These are phyloP conservation scores for Linnemannia elongata DNA, from an alignment of 192 early-diverging fungal genomes.

Conservation along the genomic window DNA sequence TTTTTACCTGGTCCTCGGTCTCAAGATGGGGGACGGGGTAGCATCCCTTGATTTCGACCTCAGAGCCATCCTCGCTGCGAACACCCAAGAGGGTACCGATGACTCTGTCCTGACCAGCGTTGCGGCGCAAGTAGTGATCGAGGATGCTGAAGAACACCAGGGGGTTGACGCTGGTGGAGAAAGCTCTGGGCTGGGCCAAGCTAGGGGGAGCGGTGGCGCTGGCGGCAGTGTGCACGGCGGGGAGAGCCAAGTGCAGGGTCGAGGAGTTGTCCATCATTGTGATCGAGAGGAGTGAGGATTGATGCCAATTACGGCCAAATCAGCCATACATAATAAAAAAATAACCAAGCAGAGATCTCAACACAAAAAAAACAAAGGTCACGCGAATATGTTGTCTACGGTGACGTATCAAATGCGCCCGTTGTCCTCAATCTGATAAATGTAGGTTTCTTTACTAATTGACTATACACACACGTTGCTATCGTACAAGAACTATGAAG, in stretches of 20 bases:
- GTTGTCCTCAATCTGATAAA: neutral
- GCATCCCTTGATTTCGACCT: slow-evolving; percentile 91
- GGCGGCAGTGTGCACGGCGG: slow-evolving; percentile 53
- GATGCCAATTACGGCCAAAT: slow-evolving; percentile 1
- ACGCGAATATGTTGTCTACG: neutral
- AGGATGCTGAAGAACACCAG: slow-evolving; percentile 93
- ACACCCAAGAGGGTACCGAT: slow-evolving; percentile 94
- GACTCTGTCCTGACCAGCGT: slow-evolving; percentile 85
- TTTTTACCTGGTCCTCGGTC: slow-evolving; percentile 73
- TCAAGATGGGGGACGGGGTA: slow-evolving; percentile 88
- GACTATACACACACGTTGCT: neutral
- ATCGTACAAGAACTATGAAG: slow-evolving; percentile 36
- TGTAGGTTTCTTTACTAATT: too few species aligned
- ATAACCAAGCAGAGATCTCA: slow-evolving; percentile 10
- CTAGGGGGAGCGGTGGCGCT: slow-evolving; percentile 42
- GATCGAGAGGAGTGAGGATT: slow-evolving; percentile 16
- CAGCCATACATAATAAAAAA: slow-evolving; percentile 7
- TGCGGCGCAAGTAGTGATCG: slow-evolving; percentile 91
- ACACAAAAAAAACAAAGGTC: slow-evolving; percentile 18
- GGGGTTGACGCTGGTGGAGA: slow-evolving; percentile 77
- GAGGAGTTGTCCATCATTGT: slow-evolving; percentile 53
- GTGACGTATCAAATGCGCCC: slow-evolving; percentile 16
- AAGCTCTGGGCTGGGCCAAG: slow-evolving; percentile 63
- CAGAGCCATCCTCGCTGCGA: slow-evolving; percentile 87
- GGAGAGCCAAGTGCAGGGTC: slow-evolving; percentile 55